Conservation (phyloP, 495 filamentous ascomycete genomes). For the Poronia punctata region DNA sequence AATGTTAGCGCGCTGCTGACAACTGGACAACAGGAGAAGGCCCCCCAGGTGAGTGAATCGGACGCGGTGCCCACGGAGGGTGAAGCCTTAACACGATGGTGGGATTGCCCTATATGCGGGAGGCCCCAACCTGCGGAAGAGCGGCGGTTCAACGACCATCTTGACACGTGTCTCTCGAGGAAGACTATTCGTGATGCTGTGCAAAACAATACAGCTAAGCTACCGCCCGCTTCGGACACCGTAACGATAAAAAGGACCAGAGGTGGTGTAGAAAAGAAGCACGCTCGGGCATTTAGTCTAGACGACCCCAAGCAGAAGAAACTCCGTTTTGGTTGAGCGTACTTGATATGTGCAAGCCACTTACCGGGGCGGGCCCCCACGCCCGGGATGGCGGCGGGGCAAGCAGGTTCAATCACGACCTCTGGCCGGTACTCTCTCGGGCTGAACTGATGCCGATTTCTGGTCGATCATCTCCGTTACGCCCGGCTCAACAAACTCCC, state of each 20-base stretch:
- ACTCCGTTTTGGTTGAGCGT: slow-evolving; percentile 39
- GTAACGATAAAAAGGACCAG: slow-evolving; percentile 24
- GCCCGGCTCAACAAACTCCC: too few species aligned
- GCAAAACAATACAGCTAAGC: slow-evolving; percentile 37
- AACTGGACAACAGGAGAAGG: slow-evolving; percentile 1
- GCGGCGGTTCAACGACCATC: slow-evolving; percentile 79
- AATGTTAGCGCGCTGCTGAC: neutral
- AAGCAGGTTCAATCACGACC: too few species aligned
- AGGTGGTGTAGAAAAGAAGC: slow-evolving; percentile 29
- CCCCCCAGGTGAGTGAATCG: slow-evolving; percentile 38
- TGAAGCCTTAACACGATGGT: slow-evolving; percentile 48
- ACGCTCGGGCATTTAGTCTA: slow-evolving; percentile 17
- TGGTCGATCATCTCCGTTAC: too few species aligned
- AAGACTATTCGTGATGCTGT: slow-evolving; percentile 79
- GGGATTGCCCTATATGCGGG: slow-evolving; percentile 83
- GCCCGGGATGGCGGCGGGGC: too few species aligned
- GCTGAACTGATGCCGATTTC: too few species aligned
- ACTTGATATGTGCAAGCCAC: too few species aligned
- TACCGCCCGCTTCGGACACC: slow-evolving; percentile 6
- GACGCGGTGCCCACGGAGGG: slow-evolving; percentile 45
- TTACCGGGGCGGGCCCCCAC: too few species aligned
- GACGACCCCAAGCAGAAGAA: slow-evolving; percentile 40
- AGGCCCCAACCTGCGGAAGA: slow-evolving; percentile 70
- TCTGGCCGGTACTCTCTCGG: too few species aligned
- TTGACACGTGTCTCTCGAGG: slow-evolving; percentile 85